Evolutionary conservation across 2,329 filamentous ascomycete species (phyloP), one percentile per base, ranked within the genome.

Genomic region (Fusarium buxicola): DNA sequence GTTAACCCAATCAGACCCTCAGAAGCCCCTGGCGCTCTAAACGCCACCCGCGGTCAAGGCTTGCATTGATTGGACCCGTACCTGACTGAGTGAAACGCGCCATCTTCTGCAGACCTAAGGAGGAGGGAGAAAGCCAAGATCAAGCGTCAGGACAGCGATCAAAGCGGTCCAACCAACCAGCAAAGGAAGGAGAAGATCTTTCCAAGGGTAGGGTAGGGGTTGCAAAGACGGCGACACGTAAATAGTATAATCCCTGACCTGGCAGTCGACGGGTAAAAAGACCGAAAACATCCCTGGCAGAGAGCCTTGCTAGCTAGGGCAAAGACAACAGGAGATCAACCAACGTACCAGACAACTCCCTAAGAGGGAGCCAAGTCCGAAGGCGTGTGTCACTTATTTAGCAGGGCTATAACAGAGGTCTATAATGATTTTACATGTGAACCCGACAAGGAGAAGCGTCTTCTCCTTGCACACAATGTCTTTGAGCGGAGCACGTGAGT

Each of bases 21-120:
- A 54, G 41, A 3, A 3, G n/a, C 21, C 53, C 46, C 49, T 58
- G 60, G 40, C 52, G 40, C 62, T 62, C 48, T 44, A 50, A 66
- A 69, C 63, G 66, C 64, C 58, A 61, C 68, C 63, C 60, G 60
- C 57, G 27, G 35, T 31, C 24, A 34, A 44, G 16, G 31, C 27
- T 31, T 49, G 38, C 40, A 50, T 51, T 69, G 64, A 70, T 68
- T 67, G 66, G 61, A 35, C 49, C 41, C 21, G 68, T 69, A 49
- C 60, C 61, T 68, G 58, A 51, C 61, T 68, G 58, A 51, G 47
- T 69, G 68, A 70, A 70, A 70, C 68, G 34, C 60, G 32, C 50
- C 36, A 65, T 58, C 60, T 44, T 53, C 49, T 66, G 55, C 62
- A 51, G 49, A 48, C 50, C 48, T 51, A 55, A 53, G 62, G 55